Percentiles rank a stretch among this genome's conserved stretches.
Conservation (phyloP, 345 rosid species). For the Eucalyptus melliodora region DNA sequence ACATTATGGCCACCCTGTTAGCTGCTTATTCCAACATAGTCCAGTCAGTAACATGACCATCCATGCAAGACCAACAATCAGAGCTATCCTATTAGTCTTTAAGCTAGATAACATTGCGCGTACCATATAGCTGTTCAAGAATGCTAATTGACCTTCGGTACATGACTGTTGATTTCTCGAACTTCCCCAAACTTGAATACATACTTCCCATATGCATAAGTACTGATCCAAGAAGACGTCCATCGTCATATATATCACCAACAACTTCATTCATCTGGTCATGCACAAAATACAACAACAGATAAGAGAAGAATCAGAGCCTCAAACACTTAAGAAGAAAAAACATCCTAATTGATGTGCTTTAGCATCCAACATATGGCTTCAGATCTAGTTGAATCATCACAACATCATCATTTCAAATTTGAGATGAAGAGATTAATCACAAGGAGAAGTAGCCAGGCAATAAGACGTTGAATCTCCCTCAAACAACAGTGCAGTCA, state of each 20-base stretch:
- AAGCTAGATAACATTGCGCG: not conserved
- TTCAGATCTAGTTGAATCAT: not conserved
- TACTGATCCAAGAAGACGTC: constrained; percentile 59
- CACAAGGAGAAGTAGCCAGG: not conserved
- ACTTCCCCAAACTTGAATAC: constrained; percentile 57
- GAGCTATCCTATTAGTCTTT: not conserved
- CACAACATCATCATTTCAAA: not conserved
- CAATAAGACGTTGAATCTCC: not conserved
- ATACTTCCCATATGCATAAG: constrained; percentile 75
- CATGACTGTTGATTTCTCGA: constrained; percentile 41
- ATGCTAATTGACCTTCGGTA: constrained; percentile 41
- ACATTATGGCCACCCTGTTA: not conserved
- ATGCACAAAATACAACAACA: not conserved
- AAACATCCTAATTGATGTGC: not conserved
- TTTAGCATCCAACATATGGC: not conserved
- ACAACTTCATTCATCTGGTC: constrained; percentile 57
- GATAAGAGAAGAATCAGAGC: not conserved
- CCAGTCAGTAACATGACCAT: not conserved
- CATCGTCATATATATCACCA: constrained; percentile 28
- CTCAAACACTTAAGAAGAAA: not conserved
- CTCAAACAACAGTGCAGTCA: not conserved
- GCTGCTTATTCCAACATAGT: not conserved
- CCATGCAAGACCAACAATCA: not conserved
- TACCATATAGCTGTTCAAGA: constrained; percentile 54
- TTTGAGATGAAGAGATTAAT: not conserved